Evolutionary conservation across 176 grass and related monocot genomes (phyloP), one percentile per base, ranked within the genome.

Genomic region (Cocos nucifera): DNA sequence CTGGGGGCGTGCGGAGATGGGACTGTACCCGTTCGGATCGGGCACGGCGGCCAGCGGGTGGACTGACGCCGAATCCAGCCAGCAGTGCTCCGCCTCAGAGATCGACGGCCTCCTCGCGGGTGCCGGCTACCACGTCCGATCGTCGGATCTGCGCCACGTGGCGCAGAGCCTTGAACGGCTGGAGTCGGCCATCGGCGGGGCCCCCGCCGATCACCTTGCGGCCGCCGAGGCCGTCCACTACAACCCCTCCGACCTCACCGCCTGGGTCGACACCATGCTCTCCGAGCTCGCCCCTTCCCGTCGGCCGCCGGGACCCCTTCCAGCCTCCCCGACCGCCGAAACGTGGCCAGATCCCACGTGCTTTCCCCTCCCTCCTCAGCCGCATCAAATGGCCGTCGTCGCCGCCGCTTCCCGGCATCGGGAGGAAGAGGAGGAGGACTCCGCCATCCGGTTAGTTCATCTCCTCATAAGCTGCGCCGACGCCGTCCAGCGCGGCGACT

Each of bases 381-480:
- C 26, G 15, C 22, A 53, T 10, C 64, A 49, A 24, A 66, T 19
- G 19, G 50, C 19, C 20, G 66, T 66, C 49, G 52, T 82, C 22
- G 75, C 48, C 0, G 65, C 77, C 49, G 52, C 80, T 22, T 69
- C 48, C 1, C 64, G 73, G 49, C 63, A 79, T 65, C 77, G 75
- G 54, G 68, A 77, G 25, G 75, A 80, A 59, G 85, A 85, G 62
- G 84, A 89, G 51, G 83, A 82, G 86, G 89, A 76, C 66, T 76
- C 75, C 1, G 89, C 85, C 52, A 95, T 95, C 74, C 80, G 81
- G 4, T 69, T 95, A 1, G 81, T 95, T n/a, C 85, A 95, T 68
- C 75, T 90, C 49, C 78, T 96, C 19, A 89, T 96, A 80, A 87
- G 86, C 77, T 96, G 91, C 60, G 91, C 86, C 3, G 91, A 88